Percentiles rank a stretch among this genome's conserved stretches.
Conservation (phyloP, 768 basidiomycete genomes). For the Melanogaster broomeanus region DNA sequence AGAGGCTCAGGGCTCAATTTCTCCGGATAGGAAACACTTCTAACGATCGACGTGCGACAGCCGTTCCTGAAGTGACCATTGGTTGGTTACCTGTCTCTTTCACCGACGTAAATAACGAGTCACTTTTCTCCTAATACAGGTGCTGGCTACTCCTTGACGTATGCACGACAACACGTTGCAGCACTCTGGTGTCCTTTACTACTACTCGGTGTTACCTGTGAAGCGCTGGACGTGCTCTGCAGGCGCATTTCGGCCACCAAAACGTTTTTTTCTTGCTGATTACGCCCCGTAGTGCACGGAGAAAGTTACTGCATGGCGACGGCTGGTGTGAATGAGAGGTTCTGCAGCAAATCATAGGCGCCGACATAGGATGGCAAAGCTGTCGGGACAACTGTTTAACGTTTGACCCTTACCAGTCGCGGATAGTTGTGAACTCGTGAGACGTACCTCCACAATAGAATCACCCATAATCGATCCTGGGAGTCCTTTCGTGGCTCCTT, state of each 20-base stretch:
- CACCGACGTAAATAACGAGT: conserved; percentile 12
- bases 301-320: neutral
- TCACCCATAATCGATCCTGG: conserved; percentile 17
- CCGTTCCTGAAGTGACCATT: conserved; percentile 26
- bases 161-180: conserved; percentile 19
- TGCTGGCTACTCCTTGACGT: conserved; percentile 22
- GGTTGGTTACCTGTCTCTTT: conserved; percentile 9
- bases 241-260: conserved; percentile 1
- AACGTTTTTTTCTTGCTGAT: conserved; percentile 9
- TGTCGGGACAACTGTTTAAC: conserved; percentile 8
- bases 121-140: conserved; percentile 5
- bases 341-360: neutral
- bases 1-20: conserved; percentile 20
- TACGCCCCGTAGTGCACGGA: conserved; percentile 8
- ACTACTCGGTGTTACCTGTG: neutral
- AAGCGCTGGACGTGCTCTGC: conserved; percentile 3
- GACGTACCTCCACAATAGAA: conserved; percentile 1
- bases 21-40: conserved; percentile 21
- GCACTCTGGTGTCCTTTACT: neutral
- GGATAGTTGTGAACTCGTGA: neutral
- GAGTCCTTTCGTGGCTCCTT: conserved; percentile 21
- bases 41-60: conserved; percentile 27
- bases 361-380: conserved; percentile 16
- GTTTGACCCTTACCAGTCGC: neutral
- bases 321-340: conserved; percentile 1